phyloP scores from a whole-genome alignment of 129 eudicot genomes.

The Tanacetum coccineum region DNA sequence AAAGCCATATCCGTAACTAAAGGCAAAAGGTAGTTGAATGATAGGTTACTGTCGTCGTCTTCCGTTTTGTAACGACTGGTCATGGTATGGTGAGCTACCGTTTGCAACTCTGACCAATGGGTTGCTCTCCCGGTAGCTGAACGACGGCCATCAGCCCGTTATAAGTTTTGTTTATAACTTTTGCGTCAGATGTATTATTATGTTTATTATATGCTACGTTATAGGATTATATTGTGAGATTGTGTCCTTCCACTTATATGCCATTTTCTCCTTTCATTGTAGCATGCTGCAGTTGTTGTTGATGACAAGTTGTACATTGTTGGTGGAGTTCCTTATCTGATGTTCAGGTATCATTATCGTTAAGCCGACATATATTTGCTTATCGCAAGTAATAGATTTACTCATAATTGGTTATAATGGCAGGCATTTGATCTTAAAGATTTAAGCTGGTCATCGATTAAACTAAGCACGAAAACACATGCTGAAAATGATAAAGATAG shows the following conservation, averaged over 20 bases:
- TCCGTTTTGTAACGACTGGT: too few relatives aligned
- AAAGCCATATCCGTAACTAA: too few relatives aligned
- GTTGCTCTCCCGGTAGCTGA: conserved; percentile 57
- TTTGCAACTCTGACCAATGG: conserved; percentile 60
- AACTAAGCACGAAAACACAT: conserved; percentile 37
- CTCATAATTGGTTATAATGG: conserved; percentile 25
- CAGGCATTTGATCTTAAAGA: conserved; percentile 76
- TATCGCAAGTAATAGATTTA: not conserved
- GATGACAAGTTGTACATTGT: conserved; percentile 62
- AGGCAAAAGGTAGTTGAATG: too few relatives aligned
- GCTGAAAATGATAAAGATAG: conserved; percentile 29
- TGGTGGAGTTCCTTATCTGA: conserved; percentile 92
- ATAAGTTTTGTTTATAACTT: conserved; percentile 49
- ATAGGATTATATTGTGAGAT: not conserved
- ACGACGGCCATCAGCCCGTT: conserved; percentile 64
- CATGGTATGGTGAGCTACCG: too few relatives aligned
- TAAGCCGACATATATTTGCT: conserved; percentile 11
- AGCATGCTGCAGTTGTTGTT: conserved; percentile 86
- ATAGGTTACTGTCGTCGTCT: too few relatives aligned
- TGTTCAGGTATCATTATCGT: conserved; percentile 55
- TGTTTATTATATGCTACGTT: not conserved
- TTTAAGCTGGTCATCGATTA: conserved; percentile 70
- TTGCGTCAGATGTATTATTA: conserved; percentile 1
- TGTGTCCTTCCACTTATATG: conserved; percentile 8
- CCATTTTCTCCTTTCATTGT: conserved; percentile 23